Percentiles rank a stretch among this genome's conserved stretches.
phyloP scores from a whole-genome alignment of 2,329 filamentous ascomycete genomes.

The Neofusicoccum ribis region DNA sequence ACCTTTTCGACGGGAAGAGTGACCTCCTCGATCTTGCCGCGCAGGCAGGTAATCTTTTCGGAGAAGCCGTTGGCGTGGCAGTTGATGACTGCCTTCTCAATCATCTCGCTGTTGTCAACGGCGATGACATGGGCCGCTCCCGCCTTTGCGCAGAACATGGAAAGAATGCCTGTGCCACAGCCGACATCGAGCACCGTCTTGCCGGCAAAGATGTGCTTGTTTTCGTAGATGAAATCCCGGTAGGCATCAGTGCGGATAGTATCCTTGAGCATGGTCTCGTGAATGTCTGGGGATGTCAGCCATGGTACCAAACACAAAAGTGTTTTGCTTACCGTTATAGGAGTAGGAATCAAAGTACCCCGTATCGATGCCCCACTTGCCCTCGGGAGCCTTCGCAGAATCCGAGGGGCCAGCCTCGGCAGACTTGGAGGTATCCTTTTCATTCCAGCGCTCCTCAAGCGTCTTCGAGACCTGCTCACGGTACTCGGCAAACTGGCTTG shows the following conservation, averaged over 20 bases:
- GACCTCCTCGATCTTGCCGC: slow-evolving; percentile 87
- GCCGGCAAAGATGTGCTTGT: slow-evolving; percentile 81
- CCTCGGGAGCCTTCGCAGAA: background rate
- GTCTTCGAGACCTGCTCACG: slow-evolving; percentile 30
- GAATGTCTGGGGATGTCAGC: slow-evolving; percentile 64
- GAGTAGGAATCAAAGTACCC: slow-evolving; percentile 67
- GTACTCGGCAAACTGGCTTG: slow-evolving; percentile 43
- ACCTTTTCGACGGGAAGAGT: slow-evolving; percentile 72
- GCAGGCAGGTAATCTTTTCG: slow-evolving; percentile 73
- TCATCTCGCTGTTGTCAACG: slow-evolving; percentile 90
- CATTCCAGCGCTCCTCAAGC: slow-evolving; percentile 35
- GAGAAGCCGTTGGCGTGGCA: slow-evolving; percentile 77
- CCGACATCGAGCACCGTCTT: slow-evolving; percentile 91
- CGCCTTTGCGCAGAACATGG: slow-evolving; percentile 91
- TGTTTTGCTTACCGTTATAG: slow-evolving; percentile 63
- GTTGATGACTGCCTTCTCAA: slow-evolving; percentile 82
- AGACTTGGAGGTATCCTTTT: slow-evolving; percentile 33
- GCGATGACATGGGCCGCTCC: slow-evolving; percentile 85
- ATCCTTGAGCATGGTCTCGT: slow-evolving; percentile 95
- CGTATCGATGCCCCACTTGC: slow-evolving; percentile 54
- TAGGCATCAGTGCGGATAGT: slow-evolving; percentile 85
- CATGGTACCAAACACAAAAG: no score
- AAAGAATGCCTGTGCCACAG: slow-evolving; percentile 79
- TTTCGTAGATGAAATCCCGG: slow-evolving; percentile 90
- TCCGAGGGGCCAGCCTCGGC: slow-evolving; percentile 29